These are phyloP conservation scores for Hibiscus tridactylites DNA, from an alignment of 345 rosid genomes.

Conservation along the genomic window DNA sequence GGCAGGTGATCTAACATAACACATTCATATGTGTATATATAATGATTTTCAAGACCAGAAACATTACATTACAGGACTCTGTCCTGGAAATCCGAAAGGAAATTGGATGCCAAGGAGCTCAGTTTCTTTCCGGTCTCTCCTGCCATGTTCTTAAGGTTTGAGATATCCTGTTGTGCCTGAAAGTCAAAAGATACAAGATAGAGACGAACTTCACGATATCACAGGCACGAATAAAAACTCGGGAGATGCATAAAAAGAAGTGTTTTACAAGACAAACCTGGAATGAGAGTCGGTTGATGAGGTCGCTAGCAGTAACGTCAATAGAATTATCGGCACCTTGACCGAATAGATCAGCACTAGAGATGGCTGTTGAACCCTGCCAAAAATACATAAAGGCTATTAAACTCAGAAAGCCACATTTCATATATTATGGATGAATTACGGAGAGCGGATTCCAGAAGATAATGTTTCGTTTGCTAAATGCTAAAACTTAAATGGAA, in stretches of 20 bases:
- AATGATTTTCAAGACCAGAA: not conserved
- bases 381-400: not conserved
- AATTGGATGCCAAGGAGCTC: slow-evolving; percentile 65
- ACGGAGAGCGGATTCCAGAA: not conserved
- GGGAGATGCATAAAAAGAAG: not conserved
- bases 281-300: slow-evolving; percentile 75
- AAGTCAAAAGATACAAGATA: not conserved
- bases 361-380: slow-evolving; percentile 85
- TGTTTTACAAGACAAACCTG: slow-evolving; percentile 41
- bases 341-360: slow-evolving; percentile 96
- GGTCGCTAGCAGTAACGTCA: slow-evolving; percentile 79
- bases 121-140: slow-evolving; percentile 95
- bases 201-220: not conserved
- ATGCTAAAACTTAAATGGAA: not conserved
- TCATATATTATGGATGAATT: not conserved
- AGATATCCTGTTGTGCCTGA: slow-evolving; percentile 93
- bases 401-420: not conserved
- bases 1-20: slow-evolving; percentile 14
- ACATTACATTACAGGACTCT: slow-evolving; percentile 50
- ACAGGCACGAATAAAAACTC: not conserved
- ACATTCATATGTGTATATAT: not conserved
- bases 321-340: slow-evolving; percentile 35
- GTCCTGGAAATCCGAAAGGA: slow-evolving; percentile 83
- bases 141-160: slow-evolving; percentile 73
- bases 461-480: not conserved